Percentiles rank a stretch among this genome's conserved stretches.
Conservation (phyloP, 192 early-diverging fungal species). For the Coemansia pectinata region DNA sequence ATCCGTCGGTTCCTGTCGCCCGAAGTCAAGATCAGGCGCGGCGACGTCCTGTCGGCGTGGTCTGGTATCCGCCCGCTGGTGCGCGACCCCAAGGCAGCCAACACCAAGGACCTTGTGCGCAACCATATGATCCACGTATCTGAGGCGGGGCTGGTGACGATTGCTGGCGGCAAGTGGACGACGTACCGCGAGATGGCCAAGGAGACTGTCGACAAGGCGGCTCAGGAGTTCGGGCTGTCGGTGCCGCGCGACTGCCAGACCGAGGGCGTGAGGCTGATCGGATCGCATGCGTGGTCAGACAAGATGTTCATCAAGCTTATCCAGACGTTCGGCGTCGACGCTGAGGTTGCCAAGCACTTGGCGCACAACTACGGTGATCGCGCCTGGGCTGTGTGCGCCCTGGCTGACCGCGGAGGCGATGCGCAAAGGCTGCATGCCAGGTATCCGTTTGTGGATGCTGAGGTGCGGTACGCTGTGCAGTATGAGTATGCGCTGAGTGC, state of each 20-base stretch:
- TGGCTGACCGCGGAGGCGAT: slow-evolving; percentile 71
- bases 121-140: slow-evolving; percentile 97
- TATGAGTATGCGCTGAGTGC: slow-evolving; percentile 92
- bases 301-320: slow-evolving; percentile 96
- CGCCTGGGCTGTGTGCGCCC: slow-evolving; percentile 88
- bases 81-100: slow-evolving; percentile 90
- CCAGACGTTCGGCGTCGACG: slow-evolving; percentile 94
- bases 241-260: slow-evolving; percentile 75
- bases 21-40: slow-evolving; percentile 95
- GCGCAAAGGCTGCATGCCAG: slow-evolving; percentile 72
- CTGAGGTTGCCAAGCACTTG: slow-evolving; percentile 88
- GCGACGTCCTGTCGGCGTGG: slow-evolving; percentile 98
- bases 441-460: slow-evolving; percentile 94
- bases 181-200: slow-evolving; percentile 97
- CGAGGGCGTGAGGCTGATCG: slow-evolving; percentile 74
- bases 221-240: slow-evolving; percentile 70
- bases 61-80: slow-evolving; percentile 96
- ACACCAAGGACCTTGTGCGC: slow-evolving; percentile 89
- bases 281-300: slow-evolving; percentile 82
- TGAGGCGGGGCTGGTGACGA: slow-evolving; percentile 79
- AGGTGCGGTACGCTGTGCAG: slow-evolving; percentile 88
- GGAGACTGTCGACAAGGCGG: slow-evolving; percentile 89
- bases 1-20: slow-evolving; percentile 85
- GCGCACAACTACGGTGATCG: slow-evolving; percentile 91
- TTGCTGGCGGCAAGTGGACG: slow-evolving; percentile 99